A percentile compares a stretch with the other conserved stretches of the same genome.
Evolutionary conservation across 2,329 filamentous ascomycete genomes (phyloP).

Genomic region (Sphaerostilbella broomeana): DNA sequence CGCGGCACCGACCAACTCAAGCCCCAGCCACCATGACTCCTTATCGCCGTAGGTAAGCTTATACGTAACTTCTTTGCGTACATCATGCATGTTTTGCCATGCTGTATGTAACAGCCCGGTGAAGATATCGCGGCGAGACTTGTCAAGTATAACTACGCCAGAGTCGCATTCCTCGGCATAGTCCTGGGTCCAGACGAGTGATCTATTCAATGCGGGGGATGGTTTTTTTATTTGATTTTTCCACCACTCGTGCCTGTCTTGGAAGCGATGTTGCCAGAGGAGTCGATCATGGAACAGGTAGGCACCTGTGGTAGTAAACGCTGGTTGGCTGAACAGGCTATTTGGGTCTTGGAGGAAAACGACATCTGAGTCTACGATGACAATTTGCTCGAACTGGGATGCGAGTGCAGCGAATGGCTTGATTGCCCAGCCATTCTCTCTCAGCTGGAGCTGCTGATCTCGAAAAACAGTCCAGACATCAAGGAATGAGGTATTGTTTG

Average conservation of each 20-base stretch:
- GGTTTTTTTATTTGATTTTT: constrained; percentile 30
- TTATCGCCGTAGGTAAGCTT: constrained; percentile 38
- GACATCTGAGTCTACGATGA: constrained; percentile 34
- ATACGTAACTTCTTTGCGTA: constrained; percentile 36
- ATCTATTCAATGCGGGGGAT: constrained; percentile 25
- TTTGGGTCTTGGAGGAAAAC: constrained; percentile 33
- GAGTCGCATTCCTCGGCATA: constrained; percentile 38
- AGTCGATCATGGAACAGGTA: constrained; percentile 38
- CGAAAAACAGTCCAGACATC: constrained; percentile 29
- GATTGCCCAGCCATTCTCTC: constrained; percentile 32
- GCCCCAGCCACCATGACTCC: constrained; percentile 40
- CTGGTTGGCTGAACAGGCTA: constrained; percentile 25
- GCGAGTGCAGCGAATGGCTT: constrained; percentile 36
- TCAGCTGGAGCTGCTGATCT: constrained; percentile 24
- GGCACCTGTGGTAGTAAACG: constrained; percentile 27
- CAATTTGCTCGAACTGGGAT: constrained; percentile 30
- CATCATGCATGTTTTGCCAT: constrained; percentile 38
- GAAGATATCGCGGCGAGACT: constrained; percentile 30
- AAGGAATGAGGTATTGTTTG: constrained; percentile 24
- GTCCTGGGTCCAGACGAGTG: constrained; percentile 32
- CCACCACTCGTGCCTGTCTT: constrained; percentile 32
- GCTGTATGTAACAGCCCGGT: constrained; percentile 34
- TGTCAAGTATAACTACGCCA: constrained; percentile 36
- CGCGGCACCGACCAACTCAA: constrained; percentile 32
- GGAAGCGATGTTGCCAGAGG: constrained; percentile 30